Base-by-base conservation (phyloP, 768 basidiomycete species). In the Trametes villosa region DNA sequence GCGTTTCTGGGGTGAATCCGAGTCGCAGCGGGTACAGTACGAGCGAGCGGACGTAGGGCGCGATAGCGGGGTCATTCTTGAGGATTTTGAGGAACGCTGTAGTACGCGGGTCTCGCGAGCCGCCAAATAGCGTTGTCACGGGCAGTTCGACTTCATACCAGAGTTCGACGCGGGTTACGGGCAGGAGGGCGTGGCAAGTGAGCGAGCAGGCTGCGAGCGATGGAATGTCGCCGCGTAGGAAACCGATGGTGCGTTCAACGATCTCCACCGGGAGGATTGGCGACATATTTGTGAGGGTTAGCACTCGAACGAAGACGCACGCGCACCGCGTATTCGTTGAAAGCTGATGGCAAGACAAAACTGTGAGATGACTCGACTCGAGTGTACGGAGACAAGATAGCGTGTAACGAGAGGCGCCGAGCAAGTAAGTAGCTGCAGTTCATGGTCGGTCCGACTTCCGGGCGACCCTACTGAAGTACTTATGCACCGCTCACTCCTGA, bases 31-130 rank as follows among this genome's bases (percentile, higher is more conserved):
- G 9, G 48, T 49, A n/a, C 18, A 52, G 24, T 1, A 24, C 15
- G 51, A 40, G 26, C 13, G 51, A 24, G 51, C 34, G 51, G 24
- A 52, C 51, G 17, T 52, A 52, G 34, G 51, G 24, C 9, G 26
- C 24, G 36, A 52, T 24, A 9, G 27, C 2, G 9, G 51, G 51
- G 26, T 22, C 27, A 18, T 18, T n/a, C 31, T 27, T 27, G 51
- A 41, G 36, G 11, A 52, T 27, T 2, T 29, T 22, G 24, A 26
- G 26, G 13, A 40, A n/a, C 0, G 22, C 17, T 12, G 36, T 13
- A 17, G 15, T 48, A 27, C 15, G 20, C 29, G 30, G 47, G 45
- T 27, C 13, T 4, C 29, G 27, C 27, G 5, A 12, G 27, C 29
- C 17, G 47, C 5, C 27, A 3, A 8, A 15, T 22, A n/a, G 13